phyloP scores from a whole-genome alignment of 179 eudicot species.

The Gypsophila paniculata region DNA sequence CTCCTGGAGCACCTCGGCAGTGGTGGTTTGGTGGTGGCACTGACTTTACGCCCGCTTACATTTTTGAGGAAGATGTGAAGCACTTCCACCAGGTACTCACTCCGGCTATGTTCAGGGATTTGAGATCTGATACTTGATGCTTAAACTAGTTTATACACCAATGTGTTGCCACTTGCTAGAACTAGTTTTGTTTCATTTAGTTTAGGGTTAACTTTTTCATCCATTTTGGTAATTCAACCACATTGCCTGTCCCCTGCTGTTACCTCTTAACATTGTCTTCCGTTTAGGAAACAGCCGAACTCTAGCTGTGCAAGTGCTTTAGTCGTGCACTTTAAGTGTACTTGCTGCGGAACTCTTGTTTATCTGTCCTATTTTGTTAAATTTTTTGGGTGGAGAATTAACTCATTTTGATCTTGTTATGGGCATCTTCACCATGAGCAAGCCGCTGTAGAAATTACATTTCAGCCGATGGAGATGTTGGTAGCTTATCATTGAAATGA shows the following conservation, averaged over 20 bases:
- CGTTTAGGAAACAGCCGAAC: no score
- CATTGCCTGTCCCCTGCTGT: no score
- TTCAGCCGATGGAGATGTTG: conserved; percentile 3
- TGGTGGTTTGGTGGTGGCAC: conserved; percentile 99
- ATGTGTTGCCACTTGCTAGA: no score
- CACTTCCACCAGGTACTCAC: conserved; percentile 81
- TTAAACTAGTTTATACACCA: neutral
- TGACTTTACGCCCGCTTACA: conserved; percentile 88
- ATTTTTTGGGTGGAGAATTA: conserved; percentile 2
- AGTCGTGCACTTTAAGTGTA: no score
- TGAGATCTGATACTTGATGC: neutral
- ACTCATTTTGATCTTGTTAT: neutral
- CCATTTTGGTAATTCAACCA: no score
- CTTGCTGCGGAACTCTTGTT: neutral
- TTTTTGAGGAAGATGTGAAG: conserved; percentile 93
- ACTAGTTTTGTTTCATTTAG: no score
- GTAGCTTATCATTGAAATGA: neutral
- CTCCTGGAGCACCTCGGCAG: conserved; percentile 89
- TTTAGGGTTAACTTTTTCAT: no score
- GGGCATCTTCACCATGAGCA: neutral
- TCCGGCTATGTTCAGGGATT: conserved; percentile 9
- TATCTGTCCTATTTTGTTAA: neutral
- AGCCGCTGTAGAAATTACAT: neutral
- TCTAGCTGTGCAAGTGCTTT: no score
- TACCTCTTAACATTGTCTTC: no score